Evolutionary conservation across 345 rosid species (phyloP).

Genomic region (Salix koriyanagi): DNA sequence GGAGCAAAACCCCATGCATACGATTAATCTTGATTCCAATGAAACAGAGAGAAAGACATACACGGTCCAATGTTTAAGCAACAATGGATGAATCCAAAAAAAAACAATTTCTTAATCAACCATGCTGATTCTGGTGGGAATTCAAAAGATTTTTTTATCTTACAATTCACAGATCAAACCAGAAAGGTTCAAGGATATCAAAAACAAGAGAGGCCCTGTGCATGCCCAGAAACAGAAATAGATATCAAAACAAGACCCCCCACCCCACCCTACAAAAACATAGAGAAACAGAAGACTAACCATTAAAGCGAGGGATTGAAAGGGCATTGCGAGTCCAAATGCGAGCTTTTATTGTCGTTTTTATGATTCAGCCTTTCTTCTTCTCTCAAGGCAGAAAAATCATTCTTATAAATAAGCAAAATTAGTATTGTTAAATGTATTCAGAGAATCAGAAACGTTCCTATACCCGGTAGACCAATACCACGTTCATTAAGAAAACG

Average conservation of each 20-base stretch:
- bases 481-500: too few species aligned
- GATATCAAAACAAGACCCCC: not conserved
- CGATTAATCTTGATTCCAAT: not conserved
- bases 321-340: not conserved
- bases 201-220: not conserved
- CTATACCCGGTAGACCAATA: too few species aligned
- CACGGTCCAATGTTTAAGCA: not conserved
- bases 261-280: not conserved
- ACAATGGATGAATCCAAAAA: not conserved
- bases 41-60: not conserved
- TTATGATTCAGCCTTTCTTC: not conserved
- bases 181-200: not conserved
- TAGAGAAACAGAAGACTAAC: too few species aligned
- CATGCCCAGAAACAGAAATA: not conserved
- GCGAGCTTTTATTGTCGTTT: not conserved
- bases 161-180: not conserved
- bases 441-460: too few species aligned
- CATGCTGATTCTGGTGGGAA: not conserved
- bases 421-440: too few species aligned
- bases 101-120: not conserved
- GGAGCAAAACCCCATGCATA: not conserved
- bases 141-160: not conserved
- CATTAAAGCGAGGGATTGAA: not conserved
- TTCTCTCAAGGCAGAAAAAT: too few species aligned
- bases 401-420: too few species aligned